A percentile compares a stretch with the other conserved stretches of the same genome.
Conservation (phyloP, 352 stramenopile species). For the Pelagophyceae sp. region DNA sequence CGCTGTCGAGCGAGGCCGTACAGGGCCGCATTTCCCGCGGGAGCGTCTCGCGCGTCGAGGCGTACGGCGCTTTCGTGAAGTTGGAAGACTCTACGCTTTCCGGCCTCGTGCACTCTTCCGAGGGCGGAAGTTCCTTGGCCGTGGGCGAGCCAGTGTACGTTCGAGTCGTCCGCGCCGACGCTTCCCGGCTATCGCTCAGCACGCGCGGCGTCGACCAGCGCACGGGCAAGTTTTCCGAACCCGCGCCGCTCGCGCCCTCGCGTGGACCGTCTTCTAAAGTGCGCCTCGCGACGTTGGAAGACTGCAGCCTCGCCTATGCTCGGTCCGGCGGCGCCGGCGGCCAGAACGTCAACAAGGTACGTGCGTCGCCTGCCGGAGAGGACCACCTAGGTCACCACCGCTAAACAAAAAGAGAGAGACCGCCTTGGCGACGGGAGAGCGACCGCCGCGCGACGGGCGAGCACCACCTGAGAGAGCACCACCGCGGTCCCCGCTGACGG, state of each 20-base stretch:
- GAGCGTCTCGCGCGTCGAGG: neutral
- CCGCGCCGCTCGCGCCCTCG: neutral
- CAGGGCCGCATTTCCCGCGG: no score
- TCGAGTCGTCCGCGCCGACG: neutral
- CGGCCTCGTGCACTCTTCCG: neutral
- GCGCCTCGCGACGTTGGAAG: neutral
- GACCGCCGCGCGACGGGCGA: no score
- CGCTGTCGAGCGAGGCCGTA: no score
- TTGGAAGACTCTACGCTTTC: neutral
- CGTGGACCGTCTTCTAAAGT: no score
- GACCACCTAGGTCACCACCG: no score
- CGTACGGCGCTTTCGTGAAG: neutral
- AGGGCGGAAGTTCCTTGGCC: neutral
- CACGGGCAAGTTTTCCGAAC: neutral
- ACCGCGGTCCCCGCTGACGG: no score
- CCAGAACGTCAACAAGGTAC: conserved; percentile 99
- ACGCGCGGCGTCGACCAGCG: neutral
- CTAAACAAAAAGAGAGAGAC: no score
- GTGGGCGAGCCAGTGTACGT: neutral
- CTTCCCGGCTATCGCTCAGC: neutral
- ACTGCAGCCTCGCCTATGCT: neutral
- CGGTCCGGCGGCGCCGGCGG: conserved; percentile 83
- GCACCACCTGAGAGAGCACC: no score
- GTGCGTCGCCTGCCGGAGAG: no score
- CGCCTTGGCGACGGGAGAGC: no score